Conservation (phyloP, 75 land plant genomes). For the Sequoiadendron giganteum region DNA sequence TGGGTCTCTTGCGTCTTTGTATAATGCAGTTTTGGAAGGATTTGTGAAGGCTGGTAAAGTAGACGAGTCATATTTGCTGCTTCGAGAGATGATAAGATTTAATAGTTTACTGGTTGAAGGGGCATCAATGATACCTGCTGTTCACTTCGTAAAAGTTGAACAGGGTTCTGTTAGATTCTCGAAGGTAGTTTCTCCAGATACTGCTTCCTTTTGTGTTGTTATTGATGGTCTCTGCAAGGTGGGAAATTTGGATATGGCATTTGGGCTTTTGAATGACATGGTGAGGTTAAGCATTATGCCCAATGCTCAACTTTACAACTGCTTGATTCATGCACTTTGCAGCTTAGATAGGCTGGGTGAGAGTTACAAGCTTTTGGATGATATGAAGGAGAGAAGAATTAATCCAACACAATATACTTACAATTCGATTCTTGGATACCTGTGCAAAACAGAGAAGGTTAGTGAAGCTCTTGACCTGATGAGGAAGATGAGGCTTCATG, state of each 20-base stretch:
- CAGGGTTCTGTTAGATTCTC: neutral
- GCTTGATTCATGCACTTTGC: slow-evolving; percentile 56
- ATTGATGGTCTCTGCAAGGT: slow-evolving; percentile 48
- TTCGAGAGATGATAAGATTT: slow-evolving; percentile 22
- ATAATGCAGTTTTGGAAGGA: slow-evolving; percentile 35
- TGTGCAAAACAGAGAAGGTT: slow-evolving; percentile 40
- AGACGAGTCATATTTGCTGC: slow-evolving; percentile 33
- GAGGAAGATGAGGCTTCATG: slow-evolving; percentile 43
- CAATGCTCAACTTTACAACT: slow-evolving; percentile 50
- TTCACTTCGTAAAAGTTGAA: slow-evolving; percentile 1
- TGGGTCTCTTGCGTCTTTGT: slow-evolving; percentile 18
- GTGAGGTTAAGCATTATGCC: slow-evolving; percentile 38
- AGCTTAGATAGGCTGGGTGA: slow-evolving; percentile 51
- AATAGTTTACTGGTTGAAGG: neutral
- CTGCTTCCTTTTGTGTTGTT: slow-evolving; percentile 56
- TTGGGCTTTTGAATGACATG: slow-evolving; percentile 55
- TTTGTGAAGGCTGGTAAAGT: slow-evolving; percentile 32
- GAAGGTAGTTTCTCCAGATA: slow-evolving; percentile 19
- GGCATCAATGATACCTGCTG: neutral
- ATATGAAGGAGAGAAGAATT: slow-evolving; percentile 49
- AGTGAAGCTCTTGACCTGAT: slow-evolving; percentile 36
- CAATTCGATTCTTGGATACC: slow-evolving; percentile 50
- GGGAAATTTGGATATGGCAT: slow-evolving; percentile 46
- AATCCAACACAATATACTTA: slow-evolving; percentile 47
- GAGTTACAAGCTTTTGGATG: slow-evolving; percentile 35